phyloP scores from a whole-genome alignment of 495 filamentous ascomycete species.

The Xylaria castorea region DNA sequence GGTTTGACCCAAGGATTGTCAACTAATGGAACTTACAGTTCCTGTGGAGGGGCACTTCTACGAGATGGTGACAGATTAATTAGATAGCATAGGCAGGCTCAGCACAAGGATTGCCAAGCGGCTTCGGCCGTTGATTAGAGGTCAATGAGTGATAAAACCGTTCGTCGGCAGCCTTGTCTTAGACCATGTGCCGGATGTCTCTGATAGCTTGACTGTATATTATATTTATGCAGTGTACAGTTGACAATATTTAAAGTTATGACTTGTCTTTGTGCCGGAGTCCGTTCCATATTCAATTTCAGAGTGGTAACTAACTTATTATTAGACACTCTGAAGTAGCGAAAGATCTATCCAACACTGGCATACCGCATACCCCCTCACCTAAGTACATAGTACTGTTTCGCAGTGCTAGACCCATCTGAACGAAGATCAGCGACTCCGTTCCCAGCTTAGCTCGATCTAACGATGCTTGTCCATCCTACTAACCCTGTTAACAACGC shows the following conservation, averaged over 20 bases:
- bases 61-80: conserved; percentile 40
- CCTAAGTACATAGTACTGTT: conserved; percentile 33
- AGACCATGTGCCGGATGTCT: background rate
- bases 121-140: conserved; percentile 27
- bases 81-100: conserved; percentile 29
- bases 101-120: conserved; percentile 28
- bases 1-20: conserved; percentile 29
- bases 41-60: conserved; percentile 15
- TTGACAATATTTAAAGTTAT: background rate
- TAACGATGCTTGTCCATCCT: conserved; percentile 35
- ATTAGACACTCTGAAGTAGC: conserved; percentile 20
- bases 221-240: background rate
- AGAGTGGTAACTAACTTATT: conserved; percentile 25
- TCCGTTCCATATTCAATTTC: background rate
- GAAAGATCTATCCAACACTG: conserved; percentile 11
- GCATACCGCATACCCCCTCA: conserved; percentile 16
- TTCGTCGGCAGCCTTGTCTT: conserved; percentile 20
- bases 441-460: conserved; percentile 44
- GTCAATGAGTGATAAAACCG: conserved; percentile 2
- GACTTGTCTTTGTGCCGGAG: conserved; percentile 16
- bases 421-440: conserved; percentile 48
- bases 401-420: conserved; percentile 47
- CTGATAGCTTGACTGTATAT: conserved; percentile 1
- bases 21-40: conserved; percentile 30
- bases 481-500: conserved; percentile 18